These are phyloP conservation scores for Silene coronaria DNA, from an alignment of 179 eudicot genomes.

Conservation along the genomic window DNA sequence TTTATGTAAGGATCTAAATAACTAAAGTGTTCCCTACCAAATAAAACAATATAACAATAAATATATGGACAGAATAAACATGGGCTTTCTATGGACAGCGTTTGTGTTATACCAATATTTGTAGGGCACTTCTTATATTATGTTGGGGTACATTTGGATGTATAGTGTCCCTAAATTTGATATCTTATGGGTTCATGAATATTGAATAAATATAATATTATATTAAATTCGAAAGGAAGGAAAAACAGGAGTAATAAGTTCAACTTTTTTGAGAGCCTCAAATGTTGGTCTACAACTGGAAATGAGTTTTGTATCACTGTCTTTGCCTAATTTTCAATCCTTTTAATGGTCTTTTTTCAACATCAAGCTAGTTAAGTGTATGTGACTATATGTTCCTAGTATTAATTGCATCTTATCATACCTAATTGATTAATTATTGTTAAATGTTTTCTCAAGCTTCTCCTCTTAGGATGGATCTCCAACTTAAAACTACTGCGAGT, in stretches of 20 bases:
- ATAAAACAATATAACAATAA: constrained; percentile 8
- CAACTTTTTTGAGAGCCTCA: background rate
- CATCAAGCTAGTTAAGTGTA: background rate
- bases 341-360: background rate
- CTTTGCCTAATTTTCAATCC: background rate
- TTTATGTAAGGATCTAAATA: background rate
- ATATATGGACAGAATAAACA: background rate
- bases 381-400: background rate
- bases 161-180: constrained; percentile 7
- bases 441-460: background rate
- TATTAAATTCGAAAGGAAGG: background rate
- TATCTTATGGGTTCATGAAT: background rate
- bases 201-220: no score
- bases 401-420: background rate
- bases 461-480: no score
- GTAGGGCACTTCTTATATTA: constrained; percentile 12
- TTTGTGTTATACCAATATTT: background rate
- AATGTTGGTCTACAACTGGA: background rate
- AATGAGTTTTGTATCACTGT: constrained; percentile 1
- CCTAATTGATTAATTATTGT: background rate
- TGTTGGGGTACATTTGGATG: constrained; percentile 7
- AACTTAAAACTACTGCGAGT: no score
- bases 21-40: constrained; percentile 12
- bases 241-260: background rate
- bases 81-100: constrained; percentile 7